phyloP scores from a whole-genome alignment of 768 basidiomycete species.

The Phallus indusiatus region DNA sequence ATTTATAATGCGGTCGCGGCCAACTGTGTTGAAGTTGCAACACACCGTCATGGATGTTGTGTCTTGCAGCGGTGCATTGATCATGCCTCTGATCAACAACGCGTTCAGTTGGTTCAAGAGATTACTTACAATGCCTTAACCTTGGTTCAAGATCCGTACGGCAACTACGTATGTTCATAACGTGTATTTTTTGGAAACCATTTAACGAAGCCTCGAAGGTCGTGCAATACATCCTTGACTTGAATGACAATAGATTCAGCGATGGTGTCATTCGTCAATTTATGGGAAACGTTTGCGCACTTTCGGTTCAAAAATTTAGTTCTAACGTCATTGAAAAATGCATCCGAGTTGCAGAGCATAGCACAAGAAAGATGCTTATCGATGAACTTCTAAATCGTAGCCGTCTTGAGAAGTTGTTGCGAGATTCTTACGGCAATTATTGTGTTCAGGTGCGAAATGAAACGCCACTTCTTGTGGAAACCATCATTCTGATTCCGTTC shows the following conservation, averaged over 20 bases:
- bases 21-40: constrained; percentile 98
- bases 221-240: constrained; percentile 95
- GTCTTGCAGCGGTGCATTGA: constrained; percentile 97
- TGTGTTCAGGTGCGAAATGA: constrained; percentile 65
- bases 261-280: constrained; percentile 97
- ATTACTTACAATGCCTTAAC: constrained; percentile 98
- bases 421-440: constrained; percentile 95
- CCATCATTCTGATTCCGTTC: constrained; percentile 4
- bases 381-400: constrained; percentile 92
- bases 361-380: constrained; percentile 87
- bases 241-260: constrained; percentile 97
- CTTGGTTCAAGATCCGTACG: constrained; percentile 94
- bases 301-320: constrained; percentile 98
- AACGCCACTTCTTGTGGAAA: constrained; percentile 16
- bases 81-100: constrained; percentile 92
- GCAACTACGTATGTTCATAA: constrained; percentile 63
- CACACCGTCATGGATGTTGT: constrained; percentile 96
- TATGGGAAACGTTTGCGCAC: constrained; percentile 91
- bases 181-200: not conserved
- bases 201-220: constrained; percentile 37
- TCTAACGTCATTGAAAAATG: constrained; percentile 98
- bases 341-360: constrained; percentile 93
- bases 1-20: constrained; percentile 99
- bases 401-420: constrained; percentile 87
- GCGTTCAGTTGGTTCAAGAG: constrained; percentile 94